Evolutionary conservation across 306 rosid species (phyloP).

Genomic region (Adenanthera pavonina): DNA sequence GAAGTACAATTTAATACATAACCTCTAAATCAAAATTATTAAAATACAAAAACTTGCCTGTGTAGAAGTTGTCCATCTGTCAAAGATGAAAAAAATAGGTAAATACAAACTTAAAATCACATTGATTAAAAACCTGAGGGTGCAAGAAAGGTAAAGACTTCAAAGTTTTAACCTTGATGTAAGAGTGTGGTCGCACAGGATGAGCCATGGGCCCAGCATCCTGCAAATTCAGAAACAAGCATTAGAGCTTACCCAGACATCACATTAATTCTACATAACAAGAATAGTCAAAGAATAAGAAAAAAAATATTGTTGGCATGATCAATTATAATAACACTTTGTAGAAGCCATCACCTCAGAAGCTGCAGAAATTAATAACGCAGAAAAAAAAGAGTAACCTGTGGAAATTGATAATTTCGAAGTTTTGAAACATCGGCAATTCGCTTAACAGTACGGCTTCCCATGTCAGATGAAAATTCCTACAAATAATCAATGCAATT

Average conservation of each 20-base stretch:
- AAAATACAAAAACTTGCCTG: constrained; percentile 64
- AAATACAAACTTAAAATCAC: constrained; percentile 39
- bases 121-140: constrained; percentile 25
- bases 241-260: constrained; percentile 29
- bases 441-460: constrained; percentile 90
- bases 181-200: constrained; percentile 98
- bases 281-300: background rate
- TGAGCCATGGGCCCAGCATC: constrained; percentile 99
- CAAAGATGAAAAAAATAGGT: constrained; percentile 36
- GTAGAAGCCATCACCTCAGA: constrained; percentile 27
- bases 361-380: constrained; percentile 11
- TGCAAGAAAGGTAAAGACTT: constrained; percentile 31
- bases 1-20: constrained; percentile 28
- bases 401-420: constrained; percentile 94
- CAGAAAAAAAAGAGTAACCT: constrained; percentile 57
- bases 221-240: constrained; percentile 54
- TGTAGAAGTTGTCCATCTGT: constrained; percentile 99
- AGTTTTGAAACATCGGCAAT: constrained; percentile 89
- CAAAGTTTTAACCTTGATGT: constrained; percentile 79
- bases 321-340: constrained; percentile 3
- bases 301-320: background rate
- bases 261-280: constrained; percentile 17
- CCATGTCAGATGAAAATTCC: constrained; percentile 99
- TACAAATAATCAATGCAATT: constrained; percentile 43
- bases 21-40: constrained; percentile 30